Evolutionary conservation across 257 asterid species (phyloP).

Genomic region (Jacaranda mimosifolia): DNA sequence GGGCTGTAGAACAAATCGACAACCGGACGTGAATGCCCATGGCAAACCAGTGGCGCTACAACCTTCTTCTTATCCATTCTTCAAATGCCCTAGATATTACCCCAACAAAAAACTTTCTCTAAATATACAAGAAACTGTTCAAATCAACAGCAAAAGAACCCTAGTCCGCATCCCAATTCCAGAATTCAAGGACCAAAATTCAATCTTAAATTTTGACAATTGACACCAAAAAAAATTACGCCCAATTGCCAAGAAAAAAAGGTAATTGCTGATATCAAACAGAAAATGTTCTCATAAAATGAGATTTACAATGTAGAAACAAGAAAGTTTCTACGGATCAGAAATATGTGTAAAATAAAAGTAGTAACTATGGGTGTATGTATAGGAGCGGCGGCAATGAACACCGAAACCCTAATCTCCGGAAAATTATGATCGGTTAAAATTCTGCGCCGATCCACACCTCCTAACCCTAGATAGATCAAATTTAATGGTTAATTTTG

Average conservation of each 20-base stretch:
- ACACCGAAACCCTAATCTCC: constrained; percentile 73
- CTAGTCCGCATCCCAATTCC: constrained; percentile 52
- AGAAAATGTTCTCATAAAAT: neutral
- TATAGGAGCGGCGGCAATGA: constrained; percentile 60
- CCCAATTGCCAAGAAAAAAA: constrained; percentile 42
- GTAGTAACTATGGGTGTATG: constrained; percentile 35
- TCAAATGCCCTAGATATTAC: constrained; percentile 18
- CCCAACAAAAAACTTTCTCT: constrained; percentile 2
- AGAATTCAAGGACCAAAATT: constrained; percentile 41
- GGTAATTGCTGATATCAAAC: constrained; percentile 24
- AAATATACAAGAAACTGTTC: constrained; percentile 36
- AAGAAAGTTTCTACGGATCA: constrained; percentile 37
- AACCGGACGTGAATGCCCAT: constrained; percentile 99
- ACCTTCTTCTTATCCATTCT: constrained; percentile 94
- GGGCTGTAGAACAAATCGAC: constrained; percentile 99
- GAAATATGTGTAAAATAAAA: constrained; percentile 35
- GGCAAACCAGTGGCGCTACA: constrained; percentile 92
- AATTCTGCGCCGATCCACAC: constrained; percentile 61
- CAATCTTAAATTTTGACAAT: constrained; percentile 43
- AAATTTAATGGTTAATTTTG: constrained; percentile 40
- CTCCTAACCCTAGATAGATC: constrained; percentile 72
- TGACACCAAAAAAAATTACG: constrained; percentile 46
- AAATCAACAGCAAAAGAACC: constrained; percentile 37
- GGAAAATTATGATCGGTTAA: constrained; percentile 40
- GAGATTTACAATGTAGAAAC: constrained; percentile 25